Evolutionary conservation across 352 stramenopile genomes (phyloP).

Genomic region (Albugo candida): DNA sequence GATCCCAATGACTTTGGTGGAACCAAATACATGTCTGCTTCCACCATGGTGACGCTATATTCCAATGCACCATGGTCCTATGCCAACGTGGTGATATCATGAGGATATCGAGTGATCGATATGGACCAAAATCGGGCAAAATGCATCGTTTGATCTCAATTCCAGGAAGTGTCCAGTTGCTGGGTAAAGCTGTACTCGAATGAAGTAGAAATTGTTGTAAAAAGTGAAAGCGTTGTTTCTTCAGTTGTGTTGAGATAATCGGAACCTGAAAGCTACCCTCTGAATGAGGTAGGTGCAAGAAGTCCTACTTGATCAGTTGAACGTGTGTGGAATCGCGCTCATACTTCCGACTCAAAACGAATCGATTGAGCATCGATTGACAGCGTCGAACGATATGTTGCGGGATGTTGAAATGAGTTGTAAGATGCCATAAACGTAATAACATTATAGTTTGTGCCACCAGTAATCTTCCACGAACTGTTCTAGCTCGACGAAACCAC

Average conservation of each 20-base stretch:
- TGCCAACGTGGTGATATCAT: slow-evolving; percentile 5
- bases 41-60: background rate
- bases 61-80: slow-evolving; percentile 3
- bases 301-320: slow-evolving; percentile 3
- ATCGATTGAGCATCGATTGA: slow-evolving; percentile 5
- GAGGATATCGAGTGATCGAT: slow-evolving; percentile 2
- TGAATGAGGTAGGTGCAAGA: slow-evolving; percentile 3
- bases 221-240: slow-evolving; percentile 3
- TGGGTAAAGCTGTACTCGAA: background rate
- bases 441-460: slow-evolving; percentile 5
- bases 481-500: slow-evolving; percentile 5
- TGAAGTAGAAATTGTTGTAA: slow-evolving; percentile 2
- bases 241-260: slow-evolving; percentile 1
- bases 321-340: slow-evolving; percentile 3
- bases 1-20: slow-evolving; percentile 5
- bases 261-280: slow-evolving; percentile 3
- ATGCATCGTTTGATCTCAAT: background rate
- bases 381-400: background rate
- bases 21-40: slow-evolving; percentile 4
- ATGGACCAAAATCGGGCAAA: slow-evolving; percentile 1
- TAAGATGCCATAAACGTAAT: slow-evolving; percentile 4
- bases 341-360: slow-evolving; percentile 6
- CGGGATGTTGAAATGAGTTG: slow-evolving; percentile 1
- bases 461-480: slow-evolving; percentile 1
- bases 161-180: slow-evolving; percentile 3